phyloP scores from a whole-genome alignment of 2,329 filamentous ascomycete genomes.

The Xylaria sp. region DNA sequence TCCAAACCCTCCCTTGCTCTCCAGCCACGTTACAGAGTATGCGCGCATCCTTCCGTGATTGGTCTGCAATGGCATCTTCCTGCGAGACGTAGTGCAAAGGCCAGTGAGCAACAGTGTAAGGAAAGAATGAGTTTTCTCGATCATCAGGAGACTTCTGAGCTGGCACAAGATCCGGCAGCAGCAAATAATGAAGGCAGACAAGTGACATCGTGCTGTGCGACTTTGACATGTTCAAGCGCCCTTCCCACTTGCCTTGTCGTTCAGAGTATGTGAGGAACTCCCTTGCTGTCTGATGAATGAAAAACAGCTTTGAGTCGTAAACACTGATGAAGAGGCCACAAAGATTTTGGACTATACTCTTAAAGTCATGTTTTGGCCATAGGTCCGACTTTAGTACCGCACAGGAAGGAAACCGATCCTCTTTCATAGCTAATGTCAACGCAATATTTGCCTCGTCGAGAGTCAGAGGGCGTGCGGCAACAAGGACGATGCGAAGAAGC shows the following conservation, averaged over 20 bases:
- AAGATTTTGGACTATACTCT: not conserved
- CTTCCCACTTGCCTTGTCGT: not conserved
- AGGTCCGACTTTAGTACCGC: not conserved
- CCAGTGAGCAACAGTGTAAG: not conserved
- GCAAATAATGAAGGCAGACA: not conserved
- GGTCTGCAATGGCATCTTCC: too few species aligned
- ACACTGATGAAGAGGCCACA: slow-evolving; percentile 10
- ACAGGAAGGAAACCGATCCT: not conserved
- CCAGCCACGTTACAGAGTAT: too few species aligned
- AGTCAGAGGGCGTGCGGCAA: not conserved
- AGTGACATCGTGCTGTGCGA: not conserved
- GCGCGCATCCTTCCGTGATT: too few species aligned
- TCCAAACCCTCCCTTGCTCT: too few species aligned
- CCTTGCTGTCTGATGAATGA: slow-evolving; percentile 15
- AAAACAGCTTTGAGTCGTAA: slow-evolving; percentile 7
- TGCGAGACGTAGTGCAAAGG: not conserved
- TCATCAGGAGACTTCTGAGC: not conserved
- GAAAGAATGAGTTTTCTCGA: not conserved
- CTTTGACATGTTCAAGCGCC: not conserved
- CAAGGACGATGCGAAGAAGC: slow-evolving; percentile 9
- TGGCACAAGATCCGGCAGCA: not conserved
- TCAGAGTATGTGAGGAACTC: not conserved
- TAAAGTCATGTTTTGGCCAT: not conserved
- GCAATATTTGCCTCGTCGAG: slow-evolving; percentile 1
- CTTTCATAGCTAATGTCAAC: not conserved